Evolutionary conservation across 306 rosid genomes (phyloP), one percentile per base, ranked within the genome.

Genomic region (Prunus dulcis): DNA sequence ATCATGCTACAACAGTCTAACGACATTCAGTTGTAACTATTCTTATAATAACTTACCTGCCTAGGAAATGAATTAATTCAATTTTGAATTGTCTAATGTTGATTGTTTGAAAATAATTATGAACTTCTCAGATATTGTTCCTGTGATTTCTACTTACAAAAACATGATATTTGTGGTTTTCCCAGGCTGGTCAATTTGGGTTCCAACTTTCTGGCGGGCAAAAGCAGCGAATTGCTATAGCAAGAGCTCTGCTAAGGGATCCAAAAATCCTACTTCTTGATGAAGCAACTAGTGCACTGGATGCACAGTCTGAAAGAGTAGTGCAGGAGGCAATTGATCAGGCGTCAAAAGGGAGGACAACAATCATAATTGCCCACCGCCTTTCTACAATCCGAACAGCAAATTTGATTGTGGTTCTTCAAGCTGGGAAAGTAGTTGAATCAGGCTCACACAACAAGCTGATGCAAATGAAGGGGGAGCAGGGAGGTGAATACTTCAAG

Each of bases 241-340:
- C 97, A 3, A 84, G 97, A 86, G 97, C 98, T 67, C 87, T 91
- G 22, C 86, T 91, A 4, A 83, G 91, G 81, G 94, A 91, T 72
- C 98, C 97, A 41, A 91, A 85, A 86, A 81, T 94, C 38, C 83
- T 94, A 43, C 88, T 94, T 45, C 97, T 94, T 32, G 98, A 91
- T 86, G 98, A 91, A 88, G 97, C 91, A 52, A 91, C 98, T 14
- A 94, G 96, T 78, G 95, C 97, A 25, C 65, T 94, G 50, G 98
- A 94, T 83, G 79, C 86, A 20, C 94, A 94, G 58, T 90, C 95
- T 17, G 95, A 94, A 87, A 89, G 87, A 82, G 86, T 84, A 58
- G 95, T 94, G 43, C 96, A 94, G 20, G 93, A 88, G 32, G 97
- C 98, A 71, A 85, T 89, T 75, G 97, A 91, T 71, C 91, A 86